Conservation (phyloP, 805 yeast species). For the Metschnikowia anglica region DNA sequence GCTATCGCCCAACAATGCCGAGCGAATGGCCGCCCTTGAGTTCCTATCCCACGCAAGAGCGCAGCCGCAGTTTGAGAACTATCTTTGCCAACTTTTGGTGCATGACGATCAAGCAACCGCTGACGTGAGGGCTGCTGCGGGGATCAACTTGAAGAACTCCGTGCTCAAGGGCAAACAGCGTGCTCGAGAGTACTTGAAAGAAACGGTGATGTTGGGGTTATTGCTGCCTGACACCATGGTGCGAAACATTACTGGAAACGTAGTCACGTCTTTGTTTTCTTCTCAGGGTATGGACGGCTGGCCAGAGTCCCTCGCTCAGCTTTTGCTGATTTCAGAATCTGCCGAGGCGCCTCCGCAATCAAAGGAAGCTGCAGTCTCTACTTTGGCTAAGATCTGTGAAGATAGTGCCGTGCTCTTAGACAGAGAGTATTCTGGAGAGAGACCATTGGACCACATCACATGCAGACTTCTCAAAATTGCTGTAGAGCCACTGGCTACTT, state of each 20-base stretch:
- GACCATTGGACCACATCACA: constrained; percentile 68
- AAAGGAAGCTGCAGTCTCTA: constrained; percentile 76
- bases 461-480: constrained; percentile 11
- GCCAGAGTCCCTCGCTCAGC: constrained; percentile 71
- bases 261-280: constrained; percentile 76
- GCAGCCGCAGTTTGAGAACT: constrained; percentile 80
- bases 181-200: constrained; percentile 37
- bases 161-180: constrained; percentile 42
- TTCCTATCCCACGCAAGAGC: constrained; percentile 66
- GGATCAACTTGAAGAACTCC: constrained; percentile 77
- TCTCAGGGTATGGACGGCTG: constrained; percentile 66
- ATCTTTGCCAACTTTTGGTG: constrained; percentile 68
- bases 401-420: constrained; percentile 72
- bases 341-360: constrained; percentile 22
- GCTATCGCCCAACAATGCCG: constrained; percentile 54
- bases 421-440: constrained; percentile 58
- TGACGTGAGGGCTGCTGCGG: constrained; percentile 82
- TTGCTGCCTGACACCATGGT: constrained; percentile 57
- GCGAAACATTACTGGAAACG: constrained; percentile 87
- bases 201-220: constrained; percentile 54
- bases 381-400: constrained; percentile 86
- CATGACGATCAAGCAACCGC: constrained; percentile 47
- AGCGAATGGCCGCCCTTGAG: constrained; percentile 66
- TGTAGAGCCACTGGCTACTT: constrained; percentile 36
- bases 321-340: constrained; percentile 52